A percentile compares a stretch with the other conserved stretches of the same genome.
Conservation (phyloP, 164 flowering plant species). For the Vitis labrusca region DNA sequence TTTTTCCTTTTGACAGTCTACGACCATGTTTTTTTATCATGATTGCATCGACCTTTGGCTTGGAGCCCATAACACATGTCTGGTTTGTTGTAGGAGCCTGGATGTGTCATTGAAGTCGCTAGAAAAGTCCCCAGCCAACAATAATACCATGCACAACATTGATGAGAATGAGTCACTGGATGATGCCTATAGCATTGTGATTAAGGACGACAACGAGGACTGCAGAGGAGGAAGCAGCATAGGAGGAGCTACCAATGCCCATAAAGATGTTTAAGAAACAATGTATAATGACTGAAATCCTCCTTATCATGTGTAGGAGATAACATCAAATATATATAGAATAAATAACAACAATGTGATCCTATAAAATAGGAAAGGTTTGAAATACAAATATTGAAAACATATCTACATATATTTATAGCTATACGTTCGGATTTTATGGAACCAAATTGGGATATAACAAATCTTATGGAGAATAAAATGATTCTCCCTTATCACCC, state of each 20-base stretch:
- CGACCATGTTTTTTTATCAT: conserved; percentile 69
- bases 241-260: not conserved
- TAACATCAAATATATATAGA: too few relatives aligned
- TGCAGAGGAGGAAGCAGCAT: not conserved
- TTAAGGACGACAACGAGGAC: conserved; percentile 24
- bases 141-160: conserved; percentile 1
- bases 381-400: too few relatives aligned
- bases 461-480: too few relatives aligned
- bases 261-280: too few relatives aligned
- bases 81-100: conserved; percentile 65
- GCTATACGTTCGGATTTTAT: too few relatives aligned
- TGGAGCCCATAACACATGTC: conserved; percentile 69
- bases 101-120: conserved; percentile 14
- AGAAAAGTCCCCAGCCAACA: not conserved
- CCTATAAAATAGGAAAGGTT: too few relatives aligned
- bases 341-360: too few relatives aligned
- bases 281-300: too few relatives aligned
- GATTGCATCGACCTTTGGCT: conserved; percentile 92
- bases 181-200: conserved; percentile 20
- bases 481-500: too few relatives aligned
- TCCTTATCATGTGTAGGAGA: too few relatives aligned
- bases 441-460: too few relatives aligned
- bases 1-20: conserved; percentile 58
- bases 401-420: too few relatives aligned
- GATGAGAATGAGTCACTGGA: conserved; percentile 2